Percentiles rank a stretch among this genome's conserved stretches.
These are phyloP conservation scores for Bipolaris bicolor DNA, from an alignment of 2,329 filamentous ascomycete species.

Conservation along the genomic window DNA sequence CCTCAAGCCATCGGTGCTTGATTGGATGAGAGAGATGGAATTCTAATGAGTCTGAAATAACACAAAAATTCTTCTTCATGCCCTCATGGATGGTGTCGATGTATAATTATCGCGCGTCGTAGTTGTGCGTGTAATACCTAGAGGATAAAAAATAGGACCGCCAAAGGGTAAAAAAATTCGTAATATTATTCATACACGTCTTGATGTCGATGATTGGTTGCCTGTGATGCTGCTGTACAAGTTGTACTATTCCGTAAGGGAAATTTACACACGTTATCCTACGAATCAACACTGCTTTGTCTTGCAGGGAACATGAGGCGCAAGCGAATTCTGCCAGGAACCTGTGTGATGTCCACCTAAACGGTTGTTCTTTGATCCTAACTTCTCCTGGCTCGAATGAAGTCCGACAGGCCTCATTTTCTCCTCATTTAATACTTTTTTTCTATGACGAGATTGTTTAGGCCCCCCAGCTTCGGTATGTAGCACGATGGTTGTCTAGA, in stretches of 20 bases:
- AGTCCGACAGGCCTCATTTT: too few species aligned
- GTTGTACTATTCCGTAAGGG: too few species aligned
- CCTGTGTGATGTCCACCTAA: neutral
- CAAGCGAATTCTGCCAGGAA: too few species aligned
- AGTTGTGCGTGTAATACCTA: neutral
- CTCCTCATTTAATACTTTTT: too few species aligned
- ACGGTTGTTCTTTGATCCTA: too few species aligned
- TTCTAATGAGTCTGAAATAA: neutral
- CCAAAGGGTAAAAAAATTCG: neutral
- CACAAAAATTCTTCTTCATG: neutral
- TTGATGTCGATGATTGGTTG: neutral
- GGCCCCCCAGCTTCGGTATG: too few species aligned
- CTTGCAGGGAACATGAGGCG: too few species aligned
- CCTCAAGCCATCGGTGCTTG: constrained; percentile 46
- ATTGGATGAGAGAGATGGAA: neutral
- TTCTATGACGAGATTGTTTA: too few species aligned
- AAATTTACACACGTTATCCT: too few species aligned
- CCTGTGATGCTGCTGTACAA: neutral
- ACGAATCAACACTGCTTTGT: too few species aligned
- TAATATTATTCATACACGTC: neutral
- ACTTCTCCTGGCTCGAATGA: too few species aligned
- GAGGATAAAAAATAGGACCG: neutral
- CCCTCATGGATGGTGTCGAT: neutral
- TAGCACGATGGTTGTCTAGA: too few species aligned
- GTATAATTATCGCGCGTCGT: neutral